Base-by-base conservation (phyloP, 202 grass and related monocot species). In the Alloteropsis angusta region DNA sequence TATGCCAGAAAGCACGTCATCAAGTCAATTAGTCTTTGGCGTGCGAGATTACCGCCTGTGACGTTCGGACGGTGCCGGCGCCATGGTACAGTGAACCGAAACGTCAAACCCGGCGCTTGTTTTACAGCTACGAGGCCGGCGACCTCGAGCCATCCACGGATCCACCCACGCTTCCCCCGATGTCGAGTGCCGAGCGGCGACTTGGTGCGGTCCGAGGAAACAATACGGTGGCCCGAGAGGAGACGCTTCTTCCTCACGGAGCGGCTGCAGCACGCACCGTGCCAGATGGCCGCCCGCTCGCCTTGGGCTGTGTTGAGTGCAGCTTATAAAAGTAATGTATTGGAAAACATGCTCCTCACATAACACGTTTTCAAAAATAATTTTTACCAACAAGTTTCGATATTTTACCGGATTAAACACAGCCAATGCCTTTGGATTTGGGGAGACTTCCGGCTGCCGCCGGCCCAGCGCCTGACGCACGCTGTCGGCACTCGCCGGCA, bases 31-130 rank as follows among this genome's bases (percentile, higher is more conserved):
- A 6, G 53, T 44, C 54, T 44, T 19, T 6, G 38, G 3, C 48
- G 21, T 45, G 53, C 23, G 22, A 60, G 72, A 0, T 60, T 28
- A 21, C 4, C 41, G n/a, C n/a, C 22, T 17, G n/a, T 0, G 73
- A 76, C 73, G 73, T 9, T 28, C 62, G 72, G 72, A 19, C 25
- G 72, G 72, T 14, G 55, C 21, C 72, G 41, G 72, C 34, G 68
- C 41, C 23, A 44, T 0, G 56, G 26, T 62, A 15, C 74, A 76
- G 57, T 36, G 74, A 35, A 48, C 74, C 42, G 19, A 22, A 22
- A 76, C 42, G 74, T 37, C 56, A 62, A 62, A 48, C 17, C 58
- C 28, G 3, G 9, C 10, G n/a, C 61, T 50, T 49, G 74, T 77
- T 23, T 64, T 21, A 48, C 66, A 5, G 18, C 44, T 37, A 9